Evolutionary conservation across 305 asterid species (phyloP), one percentile per base, ranked within the genome.

Genomic region (Fraxinus greggii): DNA sequence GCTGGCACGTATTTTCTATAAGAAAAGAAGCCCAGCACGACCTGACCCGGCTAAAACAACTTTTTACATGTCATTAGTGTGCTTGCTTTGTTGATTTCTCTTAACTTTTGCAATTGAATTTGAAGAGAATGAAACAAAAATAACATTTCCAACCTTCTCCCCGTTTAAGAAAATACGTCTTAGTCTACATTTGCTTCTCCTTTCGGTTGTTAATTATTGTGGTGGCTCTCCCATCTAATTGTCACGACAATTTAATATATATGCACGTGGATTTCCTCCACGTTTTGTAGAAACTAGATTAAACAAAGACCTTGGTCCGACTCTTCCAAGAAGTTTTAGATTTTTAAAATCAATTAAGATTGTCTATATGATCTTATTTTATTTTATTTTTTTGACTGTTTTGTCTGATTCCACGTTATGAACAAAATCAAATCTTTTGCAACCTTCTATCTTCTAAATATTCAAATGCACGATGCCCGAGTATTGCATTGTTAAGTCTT

Each of bases 171-270:
- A 32, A 2, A 15, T 7, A 69, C 42, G 6, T 28, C 13, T 19
- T 29, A 17, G 75, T 13, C 24, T 13, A 1, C 74, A 28, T 28
- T 67, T 67, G 40, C 42, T 70, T 17, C 24, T 32, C 26, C 42
- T 72, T 72, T 72, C 76, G 48, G 76, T 72, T 32, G 48, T 72
- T n/a, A 72, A 72, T 32, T 32, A 72, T 28, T 5, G 45, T 2
- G 76, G 28, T 32, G 76, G 24, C 76, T 72, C 76, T 32, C 28
- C 28, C 76, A n/a, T 72, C 48, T 72, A 72, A 72, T n/a, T 32
- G 76, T 72, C 17, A n/a, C 76, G 17, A 72, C 76, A 72, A 72
- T 72, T 72, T 72, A 72, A 72, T 72, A 17, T 5, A 6, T n/a
- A 17, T 32, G 45, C 45, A 32, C 45, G 21, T 72, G 5, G 42